Percentiles rank a stretch among this genome's conserved stretches.
Conservation (phyloP, 2,329 filamentous ascomycete genomes). For the Epichloe amarillans region DNA sequence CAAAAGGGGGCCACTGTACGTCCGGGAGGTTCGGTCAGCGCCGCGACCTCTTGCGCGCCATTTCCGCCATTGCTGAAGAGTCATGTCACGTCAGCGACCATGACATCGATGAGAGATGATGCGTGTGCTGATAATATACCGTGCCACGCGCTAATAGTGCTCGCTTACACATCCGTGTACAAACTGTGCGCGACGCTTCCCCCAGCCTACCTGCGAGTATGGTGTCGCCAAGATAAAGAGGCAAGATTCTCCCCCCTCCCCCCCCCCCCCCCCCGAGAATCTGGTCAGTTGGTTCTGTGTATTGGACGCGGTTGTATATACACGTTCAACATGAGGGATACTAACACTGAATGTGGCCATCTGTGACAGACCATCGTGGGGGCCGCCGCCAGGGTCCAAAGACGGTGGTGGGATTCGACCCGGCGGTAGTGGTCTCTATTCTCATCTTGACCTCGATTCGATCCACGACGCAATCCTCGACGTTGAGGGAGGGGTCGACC, state of each 20-base stretch:
- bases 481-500: conserved; percentile 13
- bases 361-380: conserved; percentile 1
- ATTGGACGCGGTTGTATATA: too few species aligned
- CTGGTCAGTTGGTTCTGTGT: neutral
- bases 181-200: conserved; percentile 39
- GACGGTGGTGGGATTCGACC: conserved; percentile 2
- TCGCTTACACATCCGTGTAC: conserved; percentile 40
- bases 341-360: neutral
- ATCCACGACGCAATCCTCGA: conserved; percentile 22
- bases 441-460: conserved; percentile 22
- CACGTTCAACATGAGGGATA: neutral
- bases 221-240: conserved; percentile 12
- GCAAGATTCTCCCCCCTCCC: conserved; percentile 6
- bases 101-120: neutral
- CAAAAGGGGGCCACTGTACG: too few species aligned
- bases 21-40: neutral
- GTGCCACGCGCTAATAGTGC: conserved; percentile 25
- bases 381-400: conserved; percentile 8
- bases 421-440: conserved; percentile 16
- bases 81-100: neutral
- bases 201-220: conserved; percentile 38
- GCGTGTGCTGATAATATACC: neutral
- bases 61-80: neutral
- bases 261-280: too few species aligned
- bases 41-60: neutral